Evolutionary conservation across 768 basidiomycete genomes (phyloP).

Genomic region (Mrakia gelida): DNA sequence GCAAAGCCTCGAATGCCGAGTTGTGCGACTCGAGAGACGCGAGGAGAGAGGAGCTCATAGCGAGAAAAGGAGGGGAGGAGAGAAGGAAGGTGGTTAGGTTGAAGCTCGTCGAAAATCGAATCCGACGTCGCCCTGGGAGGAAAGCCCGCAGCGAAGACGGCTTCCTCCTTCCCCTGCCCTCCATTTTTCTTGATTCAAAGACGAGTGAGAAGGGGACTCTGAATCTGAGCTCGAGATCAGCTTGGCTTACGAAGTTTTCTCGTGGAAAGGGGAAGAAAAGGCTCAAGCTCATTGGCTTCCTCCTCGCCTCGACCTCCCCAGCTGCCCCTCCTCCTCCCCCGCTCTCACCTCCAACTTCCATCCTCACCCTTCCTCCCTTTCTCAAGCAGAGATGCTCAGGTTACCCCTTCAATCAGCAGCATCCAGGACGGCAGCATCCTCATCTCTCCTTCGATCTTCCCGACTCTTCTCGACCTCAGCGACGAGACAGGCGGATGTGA

Average conservation of each 20-base stretch:
- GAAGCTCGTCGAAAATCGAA: neutral
- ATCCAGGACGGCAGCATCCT: neutral
- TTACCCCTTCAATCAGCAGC: neutral
- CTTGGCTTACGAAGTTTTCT: too few species aligned
- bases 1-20: conserved; percentile 72
- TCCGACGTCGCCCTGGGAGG: neutral
- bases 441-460: neutral
- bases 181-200: neutral
- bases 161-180: too few species aligned
- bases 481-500: conserved; percentile 53
- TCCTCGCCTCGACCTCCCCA: too few species aligned
- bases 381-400: conserved; percentile 12
- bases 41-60: conserved; percentile 35
- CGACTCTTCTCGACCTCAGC: conserved; percentile 38
- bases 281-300: too few species aligned
- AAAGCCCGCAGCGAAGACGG: too few species aligned
- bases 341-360: neutral
- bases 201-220: neutral
- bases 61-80: conserved; percentile 19
- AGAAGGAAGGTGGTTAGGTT: neutral
- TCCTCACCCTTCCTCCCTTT: neutral
- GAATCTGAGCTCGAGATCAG: too few species aligned
- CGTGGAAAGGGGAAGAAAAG: too few species aligned
- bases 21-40: conserved; percentile 71
- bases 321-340: neutral